Evolutionary conservation across 2,329 filamentous ascomycete species (phyloP).

Genomic region (Sporothrix brunneoviolacea): DNA sequence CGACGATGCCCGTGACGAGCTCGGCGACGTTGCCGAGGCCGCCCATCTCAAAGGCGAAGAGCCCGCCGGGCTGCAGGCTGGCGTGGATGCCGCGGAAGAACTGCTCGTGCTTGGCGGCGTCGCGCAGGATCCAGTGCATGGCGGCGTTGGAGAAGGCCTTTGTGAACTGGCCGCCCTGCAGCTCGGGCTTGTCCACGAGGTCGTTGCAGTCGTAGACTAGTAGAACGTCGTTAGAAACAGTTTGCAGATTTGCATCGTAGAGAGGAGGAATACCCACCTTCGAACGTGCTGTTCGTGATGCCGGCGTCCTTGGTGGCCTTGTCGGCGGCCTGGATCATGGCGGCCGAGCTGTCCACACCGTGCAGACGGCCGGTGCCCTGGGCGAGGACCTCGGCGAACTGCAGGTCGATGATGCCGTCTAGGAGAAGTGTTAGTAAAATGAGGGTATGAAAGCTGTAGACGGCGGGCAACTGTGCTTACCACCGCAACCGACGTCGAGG

Average conservation of each 20-base stretch:
- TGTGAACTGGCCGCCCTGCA: constrained; percentile 35
- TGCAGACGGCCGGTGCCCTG: constrained; percentile 43
- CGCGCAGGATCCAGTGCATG: constrained; percentile 58
- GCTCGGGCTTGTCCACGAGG: constrained; percentile 27
- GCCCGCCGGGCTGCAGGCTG: constrained; percentile 48
- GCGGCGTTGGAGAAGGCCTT: constrained; percentile 63
- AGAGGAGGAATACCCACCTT: constrained; percentile 30
- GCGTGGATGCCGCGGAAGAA: constrained; percentile 49
- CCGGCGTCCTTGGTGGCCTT: constrained; percentile 32
- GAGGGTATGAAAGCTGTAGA: background rate
- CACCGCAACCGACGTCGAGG: constrained; percentile 59
- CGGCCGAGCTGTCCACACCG: constrained; percentile 51
- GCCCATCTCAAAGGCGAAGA: constrained; percentile 64
- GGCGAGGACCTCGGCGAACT: constrained; percentile 42
- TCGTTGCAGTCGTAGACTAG: constrained; percentile 41
- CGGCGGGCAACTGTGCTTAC: constrained; percentile 28
- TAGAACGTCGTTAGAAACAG: too few relatives aligned
- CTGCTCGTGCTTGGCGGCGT: constrained; percentile 32
- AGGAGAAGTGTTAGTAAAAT: background rate
- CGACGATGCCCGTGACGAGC: constrained; percentile 51
- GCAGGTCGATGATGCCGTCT: constrained; percentile 54
- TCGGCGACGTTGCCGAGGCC: constrained; percentile 63
- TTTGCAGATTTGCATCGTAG: too few relatives aligned
- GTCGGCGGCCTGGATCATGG: constrained; percentile 51
- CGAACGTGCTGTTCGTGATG: constrained; percentile 35